phyloP scores from a whole-genome alignment of 441 rosid genomes.

The Gossypium lobatum region DNA sequence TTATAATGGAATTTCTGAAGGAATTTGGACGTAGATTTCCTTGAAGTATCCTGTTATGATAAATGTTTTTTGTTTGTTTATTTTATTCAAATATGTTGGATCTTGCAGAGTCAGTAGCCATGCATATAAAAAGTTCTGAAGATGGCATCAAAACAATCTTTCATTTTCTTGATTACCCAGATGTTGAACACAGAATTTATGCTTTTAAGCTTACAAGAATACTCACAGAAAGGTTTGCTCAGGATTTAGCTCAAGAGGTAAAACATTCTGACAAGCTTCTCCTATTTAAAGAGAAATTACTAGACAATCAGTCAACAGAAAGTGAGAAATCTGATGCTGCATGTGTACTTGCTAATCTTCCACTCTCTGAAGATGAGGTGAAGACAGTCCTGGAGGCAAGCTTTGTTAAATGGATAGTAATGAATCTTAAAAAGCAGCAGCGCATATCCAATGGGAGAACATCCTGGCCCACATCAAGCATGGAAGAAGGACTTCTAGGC shows the following conservation, averaged over 20 bases:
- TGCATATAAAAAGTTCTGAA: slow-evolving; percentile 20
- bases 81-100: neutral
- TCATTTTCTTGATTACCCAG: slow-evolving; percentile 27
- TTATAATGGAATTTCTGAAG: neutral
- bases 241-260: slow-evolving; percentile 29
- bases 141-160: slow-evolving; percentile 30
- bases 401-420: slow-evolving; percentile 30
- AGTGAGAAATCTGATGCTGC: slow-evolving; percentile 40
- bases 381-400: slow-evolving; percentile 29
- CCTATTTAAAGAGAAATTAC: slow-evolving; percentile 27
- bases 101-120: slow-evolving; percentile 30
- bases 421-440: slow-evolving; percentile 19
- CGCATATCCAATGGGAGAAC: slow-evolving; percentile 19
- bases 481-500: slow-evolving; percentile 39
- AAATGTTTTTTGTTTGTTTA: neutral
- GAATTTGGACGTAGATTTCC: slow-evolving; percentile 5
- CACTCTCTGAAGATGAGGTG: slow-evolving; percentile 27
- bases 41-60: neutral
- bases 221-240: slow-evolving; percentile 27
- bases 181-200: slow-evolving; percentile 27
- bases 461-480: slow-evolving; percentile 25
- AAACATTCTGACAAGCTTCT: slow-evolving; percentile 21
- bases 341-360: slow-evolving; percentile 36
- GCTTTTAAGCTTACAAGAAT: slow-evolving; percentile 32
- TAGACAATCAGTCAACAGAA: slow-evolving; percentile 28